Percentiles rank a stretch among this genome's conserved stretches.
Conservation (phyloP, 768 basidiomycete genomes). For the Paxillus involutus region DNA sequence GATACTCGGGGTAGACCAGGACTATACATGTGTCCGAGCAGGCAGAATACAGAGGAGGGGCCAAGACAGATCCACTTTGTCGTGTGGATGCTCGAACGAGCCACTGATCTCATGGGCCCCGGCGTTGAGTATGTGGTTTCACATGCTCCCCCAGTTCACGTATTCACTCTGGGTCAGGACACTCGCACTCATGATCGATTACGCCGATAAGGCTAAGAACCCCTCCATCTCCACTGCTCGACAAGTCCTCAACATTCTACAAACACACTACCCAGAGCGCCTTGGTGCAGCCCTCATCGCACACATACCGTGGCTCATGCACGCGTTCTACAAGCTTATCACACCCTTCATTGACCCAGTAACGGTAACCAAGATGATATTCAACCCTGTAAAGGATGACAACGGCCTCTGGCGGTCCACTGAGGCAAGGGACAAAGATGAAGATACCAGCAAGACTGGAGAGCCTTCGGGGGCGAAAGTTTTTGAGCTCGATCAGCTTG, state of each 20-base stretch:
- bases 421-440: slow-evolving; percentile 19
- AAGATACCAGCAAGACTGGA: slow-evolving; percentile 37
- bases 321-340: slow-evolving; percentile 75
- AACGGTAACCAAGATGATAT: slow-evolving; percentile 72
- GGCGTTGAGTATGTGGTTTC: slow-evolving; percentile 68
- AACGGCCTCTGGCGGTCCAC: slow-evolving; percentile 27
- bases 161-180: slow-evolving; percentile 41
- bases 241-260: slow-evolving; percentile 60
- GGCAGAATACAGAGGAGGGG: slow-evolving; percentile 76
- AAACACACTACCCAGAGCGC: slow-evolving; percentile 85
- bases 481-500: slow-evolving; percentile 69
- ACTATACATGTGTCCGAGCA: slow-evolving; percentile 64
- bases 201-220: slow-evolving; percentile 67
- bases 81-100: slow-evolving; percentile 77
- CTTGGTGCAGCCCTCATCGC: slow-evolving; percentile 73
- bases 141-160: slow-evolving; percentile 16
- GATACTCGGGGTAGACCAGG: slow-evolving; percentile 65
- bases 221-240: slow-evolving; percentile 41
- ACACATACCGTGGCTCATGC: slow-evolving; percentile 79
- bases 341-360: slow-evolving; percentile 82
- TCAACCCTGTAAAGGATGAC: slow-evolving; percentile 52
- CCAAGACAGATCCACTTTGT: slow-evolving; percentile 69
- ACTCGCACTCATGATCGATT: slow-evolving; percentile 73
- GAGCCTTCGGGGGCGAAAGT: slow-evolving; percentile 38
- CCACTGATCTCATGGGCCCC: slow-evolving; percentile 74